Conservation (phyloP, 2,329 filamentous ascomycete genomes). For the Atkinsonella texensis region DNA sequence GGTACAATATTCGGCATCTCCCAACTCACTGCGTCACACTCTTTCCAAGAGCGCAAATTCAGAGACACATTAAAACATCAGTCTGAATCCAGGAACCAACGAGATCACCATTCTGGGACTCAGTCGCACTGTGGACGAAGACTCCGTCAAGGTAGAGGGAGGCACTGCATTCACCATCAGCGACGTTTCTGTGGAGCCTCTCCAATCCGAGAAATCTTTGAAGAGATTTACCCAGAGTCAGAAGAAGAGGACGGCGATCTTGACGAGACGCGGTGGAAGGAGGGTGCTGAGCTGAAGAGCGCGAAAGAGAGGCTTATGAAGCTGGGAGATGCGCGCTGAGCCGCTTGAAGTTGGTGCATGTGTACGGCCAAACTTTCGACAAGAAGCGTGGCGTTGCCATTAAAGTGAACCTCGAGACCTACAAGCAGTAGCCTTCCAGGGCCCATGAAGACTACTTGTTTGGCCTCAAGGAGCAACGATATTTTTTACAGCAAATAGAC, state of each 20-base stretch:
- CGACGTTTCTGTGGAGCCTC: slow-evolving; percentile 47
- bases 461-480: slow-evolving; percentile 19
- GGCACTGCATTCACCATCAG: slow-evolving; percentile 42
- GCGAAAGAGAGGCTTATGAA: slow-evolving; percentile 18
- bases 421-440: slow-evolving; percentile 29
- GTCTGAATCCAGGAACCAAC: slow-evolving; percentile 37
- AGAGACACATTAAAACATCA: slow-evolving; percentile 46
- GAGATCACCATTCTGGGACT: slow-evolving; percentile 45
- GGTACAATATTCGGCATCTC: slow-evolving; percentile 45
- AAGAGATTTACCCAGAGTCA: slow-evolving; percentile 37
- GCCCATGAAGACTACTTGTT: slow-evolving; percentile 28
- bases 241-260: slow-evolving; percentile 22
- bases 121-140: slow-evolving; percentile 41
- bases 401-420: slow-evolving; percentile 26
- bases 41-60: slow-evolving; percentile 50
- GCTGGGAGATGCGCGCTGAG: slow-evolving; percentile 15
- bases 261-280: slow-evolving; percentile 11
- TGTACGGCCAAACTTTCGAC: slow-evolving; percentile 26
- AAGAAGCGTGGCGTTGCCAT: slow-evolving; percentile 23
- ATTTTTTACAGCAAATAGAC: slow-evolving; percentile 20
- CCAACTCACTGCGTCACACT: slow-evolving; percentile 50
- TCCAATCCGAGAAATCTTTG: slow-evolving; percentile 39
- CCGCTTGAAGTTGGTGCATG: slow-evolving; percentile 28
- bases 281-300: slow-evolving; percentile 7
- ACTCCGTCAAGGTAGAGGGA: slow-evolving; percentile 50